Base-by-base conservation (phyloP, 176 grass and related monocot genomes). In the Olyra latifolia region DNA sequence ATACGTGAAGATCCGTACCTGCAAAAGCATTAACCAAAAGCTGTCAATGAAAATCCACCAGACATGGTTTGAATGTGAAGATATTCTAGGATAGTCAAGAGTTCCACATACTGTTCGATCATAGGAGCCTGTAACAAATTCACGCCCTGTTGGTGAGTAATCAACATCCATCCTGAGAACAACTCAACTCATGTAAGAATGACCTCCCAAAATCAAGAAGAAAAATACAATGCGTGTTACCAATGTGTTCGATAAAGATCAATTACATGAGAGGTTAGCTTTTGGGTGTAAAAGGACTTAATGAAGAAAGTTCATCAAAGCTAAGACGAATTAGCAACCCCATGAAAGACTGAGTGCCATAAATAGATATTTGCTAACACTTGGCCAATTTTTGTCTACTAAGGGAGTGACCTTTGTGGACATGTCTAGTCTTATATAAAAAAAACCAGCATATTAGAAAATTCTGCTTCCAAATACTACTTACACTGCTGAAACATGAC, bases 401-500 rank as follows among this genome's bases (percentile, higher is more conserved):
- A 71, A 13, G 5, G 32, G 35, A 43, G 11, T 28, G 15, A 58
- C 25, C 44, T 76, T 80, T 67, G 22, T 25, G 53, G 30, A 42
- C 5, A 80, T 62, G 41, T 41, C 46, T 55, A 76, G 19, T 40
- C 39, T 45, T 35, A 35, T 35, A 1, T 35, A 35, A 35, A 35
- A 65, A 2, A 65, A 74, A 61, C 10, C 11, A 20, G 38, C 15
- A 85, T 8, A 89, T 22, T n/a, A 74, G 10, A 52, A 13, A 22
- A 23, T 56, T 62, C 3, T 73, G 13, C 57, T 40, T 25, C 38
- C 48, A 62, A 81, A 23, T 81, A 72, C 63, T 66, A 95, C 96
- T 93, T 85, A 98, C 92, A 99, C 90, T 68, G 96, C 92, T 82
- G 96, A 99, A 87, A 99, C 96, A 89, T 99, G 92, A 47, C 94